phyloP scores from a whole-genome alignment of 306 rosid genomes.

The Cucumis cinereus region DNA sequence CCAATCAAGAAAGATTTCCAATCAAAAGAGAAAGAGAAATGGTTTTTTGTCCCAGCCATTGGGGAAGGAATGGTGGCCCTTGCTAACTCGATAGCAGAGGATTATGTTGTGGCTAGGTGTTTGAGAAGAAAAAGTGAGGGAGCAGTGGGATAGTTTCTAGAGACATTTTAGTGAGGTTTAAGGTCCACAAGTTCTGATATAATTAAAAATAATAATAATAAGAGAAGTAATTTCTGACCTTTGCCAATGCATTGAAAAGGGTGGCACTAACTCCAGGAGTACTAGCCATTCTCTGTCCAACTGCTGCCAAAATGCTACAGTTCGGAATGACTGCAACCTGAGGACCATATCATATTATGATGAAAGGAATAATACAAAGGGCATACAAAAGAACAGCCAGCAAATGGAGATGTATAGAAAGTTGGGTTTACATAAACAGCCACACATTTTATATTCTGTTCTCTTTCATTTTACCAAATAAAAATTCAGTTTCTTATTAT shows the following conservation, averaged over 20 bases:
- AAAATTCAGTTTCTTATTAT: background rate
- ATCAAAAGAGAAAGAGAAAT: no score
- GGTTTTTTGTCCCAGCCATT: no score
- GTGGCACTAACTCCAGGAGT: constrained; percentile 99
- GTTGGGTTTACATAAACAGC: background rate
- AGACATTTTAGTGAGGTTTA: no score
- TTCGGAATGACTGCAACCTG: constrained; percentile 87
- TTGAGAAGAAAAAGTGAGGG: no score
- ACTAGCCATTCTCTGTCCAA: constrained; percentile 99
- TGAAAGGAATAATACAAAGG: background rate
- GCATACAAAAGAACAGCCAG: background rate
- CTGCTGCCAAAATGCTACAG: constrained; percentile 96
- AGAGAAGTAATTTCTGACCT: constrained; percentile 39
- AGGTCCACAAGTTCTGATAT: background rate
- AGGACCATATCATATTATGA: constrained; percentile 6
- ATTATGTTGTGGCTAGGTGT: no score
- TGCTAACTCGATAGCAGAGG: no score
- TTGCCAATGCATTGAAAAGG: constrained; percentile 92
- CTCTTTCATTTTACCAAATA: background rate
- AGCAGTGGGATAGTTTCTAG: no score
- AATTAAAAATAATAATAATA: background rate
- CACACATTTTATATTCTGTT: background rate
- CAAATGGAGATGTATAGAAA: background rate
- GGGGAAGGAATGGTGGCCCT: no score
- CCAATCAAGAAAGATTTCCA: no score